phyloP scores from a whole-genome alignment of 257 asterid species.

The Misopates orontium region DNA sequence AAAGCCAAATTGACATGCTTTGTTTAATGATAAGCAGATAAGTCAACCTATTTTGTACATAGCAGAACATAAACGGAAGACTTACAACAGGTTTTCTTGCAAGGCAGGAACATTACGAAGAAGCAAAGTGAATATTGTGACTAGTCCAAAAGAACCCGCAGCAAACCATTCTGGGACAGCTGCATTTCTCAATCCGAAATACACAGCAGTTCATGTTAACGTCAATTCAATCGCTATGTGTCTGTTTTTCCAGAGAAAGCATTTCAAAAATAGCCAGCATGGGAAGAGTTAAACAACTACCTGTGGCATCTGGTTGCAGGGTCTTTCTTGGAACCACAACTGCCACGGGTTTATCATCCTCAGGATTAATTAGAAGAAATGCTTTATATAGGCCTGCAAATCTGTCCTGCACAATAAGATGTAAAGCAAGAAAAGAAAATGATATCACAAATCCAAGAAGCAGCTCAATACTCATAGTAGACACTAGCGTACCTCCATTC shows the following conservation, averaged over 20 bases:
- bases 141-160: constrained; percentile 92
- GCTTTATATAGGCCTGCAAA: constrained; percentile 80
- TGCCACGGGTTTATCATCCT: constrained; percentile 95
- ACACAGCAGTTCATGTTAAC: constrained; percentile 12
- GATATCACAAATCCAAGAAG: constrained; percentile 22
- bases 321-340: constrained; percentile 91
- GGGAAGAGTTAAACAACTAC: constrained; percentile 39
- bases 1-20: not conserved
- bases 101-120: constrained; percentile 90
- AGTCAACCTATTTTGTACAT: not conserved
- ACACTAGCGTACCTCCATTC: constrained; percentile 56
- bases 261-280: constrained; percentile 15
- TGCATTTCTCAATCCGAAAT: constrained; percentile 43
- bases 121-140: constrained; percentile 80
- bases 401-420: constrained; percentile 62
- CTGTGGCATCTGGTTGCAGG: constrained; percentile 81
- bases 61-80: constrained; percentile 17
- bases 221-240: constrained; percentile 1
- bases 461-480: constrained; percentile 25
- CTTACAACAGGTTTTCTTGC: constrained; percentile 78
- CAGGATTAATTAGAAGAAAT: constrained; percentile 87
- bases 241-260: not conserved
- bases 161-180: constrained; percentile 99
- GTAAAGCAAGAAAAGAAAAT: constrained; percentile 29
- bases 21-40: no score